Evolutionary conservation across 164 flowering plant species (phyloP).

Genomic region (Berberis vulgaris): DNA sequence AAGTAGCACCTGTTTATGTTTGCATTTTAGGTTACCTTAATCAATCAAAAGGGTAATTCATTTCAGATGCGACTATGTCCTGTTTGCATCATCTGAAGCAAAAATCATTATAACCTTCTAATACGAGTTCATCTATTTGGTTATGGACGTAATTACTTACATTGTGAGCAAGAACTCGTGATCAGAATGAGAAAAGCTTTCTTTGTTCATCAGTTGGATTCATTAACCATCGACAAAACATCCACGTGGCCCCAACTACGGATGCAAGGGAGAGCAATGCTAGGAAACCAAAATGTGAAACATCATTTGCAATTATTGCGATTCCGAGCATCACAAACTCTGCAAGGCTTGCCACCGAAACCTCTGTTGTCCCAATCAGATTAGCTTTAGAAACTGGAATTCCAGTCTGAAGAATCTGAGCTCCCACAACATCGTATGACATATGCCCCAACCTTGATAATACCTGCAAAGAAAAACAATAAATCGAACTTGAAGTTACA

Average conservation of each 20-base stretch:
- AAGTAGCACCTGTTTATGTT: too few species aligned
- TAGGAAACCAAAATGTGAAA: constrained; percentile 79
- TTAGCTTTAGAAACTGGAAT: constrained; percentile 87
- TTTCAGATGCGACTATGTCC: too few species aligned
- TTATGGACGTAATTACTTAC: too few species aligned
- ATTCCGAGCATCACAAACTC: constrained; percentile 89
- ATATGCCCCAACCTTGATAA: constrained; percentile 92
- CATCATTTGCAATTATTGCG: constrained; percentile 86
- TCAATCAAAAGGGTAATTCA: too few species aligned
- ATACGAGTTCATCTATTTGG: too few species aligned
- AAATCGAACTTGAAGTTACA: too few species aligned
- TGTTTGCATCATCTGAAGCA: too few species aligned
- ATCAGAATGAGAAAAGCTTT: constrained; percentile 46
- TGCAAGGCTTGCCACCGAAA: constrained; percentile 86
- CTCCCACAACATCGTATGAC: constrained; percentile 93
- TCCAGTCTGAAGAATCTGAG: constrained; percentile 97
- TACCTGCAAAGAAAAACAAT: constrained; percentile 39
- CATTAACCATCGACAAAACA: constrained; percentile 76
- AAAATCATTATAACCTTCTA: too few species aligned
- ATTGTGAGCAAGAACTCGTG: too few species aligned
- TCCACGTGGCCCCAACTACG: constrained; percentile 82
- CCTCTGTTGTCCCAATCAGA: constrained; percentile 86
- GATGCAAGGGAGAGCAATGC: constrained; percentile 82
- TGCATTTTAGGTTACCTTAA: too few species aligned
- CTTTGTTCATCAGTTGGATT: constrained; percentile 88